Percentiles rank a stretch among this genome's conserved stretches.
phyloP scores from a whole-genome alignment of 148 eudicot species.

The Nepenthes gracilis region DNA sequence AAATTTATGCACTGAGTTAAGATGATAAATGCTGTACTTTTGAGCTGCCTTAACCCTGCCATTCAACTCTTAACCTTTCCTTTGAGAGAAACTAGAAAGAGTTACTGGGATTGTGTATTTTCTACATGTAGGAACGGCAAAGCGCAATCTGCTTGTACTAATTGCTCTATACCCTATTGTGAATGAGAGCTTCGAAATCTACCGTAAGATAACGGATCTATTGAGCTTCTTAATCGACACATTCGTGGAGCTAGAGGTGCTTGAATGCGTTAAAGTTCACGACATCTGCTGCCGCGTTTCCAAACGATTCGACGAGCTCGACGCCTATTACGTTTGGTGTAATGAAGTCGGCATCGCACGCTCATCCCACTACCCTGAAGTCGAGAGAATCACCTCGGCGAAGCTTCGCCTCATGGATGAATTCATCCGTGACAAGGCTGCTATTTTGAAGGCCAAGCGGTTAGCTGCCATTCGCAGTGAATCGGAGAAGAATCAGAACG shows the following conservation, averaged over 20 bases:
- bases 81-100: too few species aligned
- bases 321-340: conserved; percentile 52
- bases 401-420: conserved; percentile 68
- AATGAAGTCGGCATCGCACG: conserved; percentile 37
- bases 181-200: conserved; percentile 59
- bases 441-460: conserved; percentile 11
- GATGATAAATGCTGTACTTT: too few species aligned
- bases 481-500: not conserved
- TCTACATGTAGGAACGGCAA: conserved; percentile 40
- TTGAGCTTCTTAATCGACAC: conserved; percentile 43
- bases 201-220: conserved; percentile 48
- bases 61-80: too few species aligned
- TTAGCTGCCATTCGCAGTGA: conserved; percentile 1
- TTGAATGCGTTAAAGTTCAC: conserved; percentile 35
- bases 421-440: conserved; percentile 38
- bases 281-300: conserved; percentile 43
- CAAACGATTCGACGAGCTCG: conserved; percentile 77
- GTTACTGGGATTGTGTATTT: too few species aligned
- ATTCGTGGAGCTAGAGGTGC: conserved; percentile 45
- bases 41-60: too few species aligned
- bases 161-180: conserved; percentile 49
- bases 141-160: conserved; percentile 39
- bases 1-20: too few species aligned
- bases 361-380: conserved; percentile 61
- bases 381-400: conserved; percentile 48